Percentiles rank a stretch among this genome's conserved stretches.
Conservation (phyloP, 805 yeast genomes). For the Lipomyces lipofer region DNA sequence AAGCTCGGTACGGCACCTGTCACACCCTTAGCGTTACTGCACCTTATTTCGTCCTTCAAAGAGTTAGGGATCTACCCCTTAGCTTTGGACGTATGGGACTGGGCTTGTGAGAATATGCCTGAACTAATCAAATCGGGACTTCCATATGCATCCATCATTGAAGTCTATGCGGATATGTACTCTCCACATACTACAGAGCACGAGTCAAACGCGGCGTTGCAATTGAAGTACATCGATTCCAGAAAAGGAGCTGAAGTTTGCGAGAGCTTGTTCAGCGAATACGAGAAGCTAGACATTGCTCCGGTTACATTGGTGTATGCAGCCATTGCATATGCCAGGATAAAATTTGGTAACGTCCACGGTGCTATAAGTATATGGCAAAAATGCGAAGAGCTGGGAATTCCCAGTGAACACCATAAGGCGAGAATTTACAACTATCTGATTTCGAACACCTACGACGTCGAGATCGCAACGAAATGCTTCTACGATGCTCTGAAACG, state of each 20-base stretch:
- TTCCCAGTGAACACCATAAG: neutral
- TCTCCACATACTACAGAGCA: too few species aligned
- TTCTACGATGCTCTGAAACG: constrained; percentile 8
- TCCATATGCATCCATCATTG: constrained; percentile 14
- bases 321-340: constrained; percentile 8
- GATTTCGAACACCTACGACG: constrained; percentile 7
- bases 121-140: constrained; percentile 1
- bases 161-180: constrained; percentile 19
- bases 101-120: neutral
- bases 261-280: neutral
- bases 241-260: neutral
- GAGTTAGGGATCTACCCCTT: constrained; percentile 6
- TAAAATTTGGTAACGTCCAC: constrained; percentile 5
- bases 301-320: constrained; percentile 2
- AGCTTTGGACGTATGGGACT: constrained; percentile 15
- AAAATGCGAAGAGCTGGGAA: neutral
- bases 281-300: too few species aligned
- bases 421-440: neutral
- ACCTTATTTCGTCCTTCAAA: constrained; percentile 8
- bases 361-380: constrained; percentile 13
- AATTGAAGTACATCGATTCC: too few species aligned
- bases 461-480: constrained; percentile 11
- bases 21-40: neutral
- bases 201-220: neutral
- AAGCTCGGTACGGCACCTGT: neutral